Conservation (phyloP, 768 basidiomycete species). For the Gloeophyllum trabeum region DNA sequence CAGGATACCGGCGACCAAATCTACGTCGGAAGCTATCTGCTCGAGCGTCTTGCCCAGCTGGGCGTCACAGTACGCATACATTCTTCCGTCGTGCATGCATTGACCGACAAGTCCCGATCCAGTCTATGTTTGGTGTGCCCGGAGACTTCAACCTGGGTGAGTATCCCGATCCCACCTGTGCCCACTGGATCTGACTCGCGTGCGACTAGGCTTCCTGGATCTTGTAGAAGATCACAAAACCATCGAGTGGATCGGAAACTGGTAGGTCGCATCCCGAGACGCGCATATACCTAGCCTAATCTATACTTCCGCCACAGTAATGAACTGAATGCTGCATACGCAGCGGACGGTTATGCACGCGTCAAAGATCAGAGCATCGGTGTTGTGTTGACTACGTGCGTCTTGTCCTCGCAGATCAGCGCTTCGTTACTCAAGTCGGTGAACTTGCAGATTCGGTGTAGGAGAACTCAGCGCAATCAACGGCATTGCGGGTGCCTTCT, state of each 20-base stretch:
- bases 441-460: constrained; percentile 63
- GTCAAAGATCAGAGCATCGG: constrained; percentile 68
- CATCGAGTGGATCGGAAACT: constrained; percentile 84
- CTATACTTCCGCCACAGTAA: constrained; percentile 36
- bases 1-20: constrained; percentile 30
- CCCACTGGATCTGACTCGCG: constrained; percentile 4
- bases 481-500: constrained; percentile 73
- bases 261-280: constrained; percentile 28
- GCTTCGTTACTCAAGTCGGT: neutral
- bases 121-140: constrained; percentile 79
- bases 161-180: too few relatives aligned
- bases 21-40: constrained; percentile 46
- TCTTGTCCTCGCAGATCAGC: neutral
- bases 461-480: constrained; percentile 86
- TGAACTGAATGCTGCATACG: constrained; percentile 82
- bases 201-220: constrained; percentile 45
- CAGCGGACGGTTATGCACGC: constrained; percentile 88
- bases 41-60: constrained; percentile 52
- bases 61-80: constrained; percentile 39
- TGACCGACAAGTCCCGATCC: neutral
- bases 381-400: constrained; percentile 70
- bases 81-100: neutral
- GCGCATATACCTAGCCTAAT: neutral
- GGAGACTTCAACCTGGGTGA: constrained; percentile 83
- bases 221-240: constrained; percentile 67